phyloP scores from a whole-genome alignment of 139 green algal species.

The Chlorella sp. region DNA sequence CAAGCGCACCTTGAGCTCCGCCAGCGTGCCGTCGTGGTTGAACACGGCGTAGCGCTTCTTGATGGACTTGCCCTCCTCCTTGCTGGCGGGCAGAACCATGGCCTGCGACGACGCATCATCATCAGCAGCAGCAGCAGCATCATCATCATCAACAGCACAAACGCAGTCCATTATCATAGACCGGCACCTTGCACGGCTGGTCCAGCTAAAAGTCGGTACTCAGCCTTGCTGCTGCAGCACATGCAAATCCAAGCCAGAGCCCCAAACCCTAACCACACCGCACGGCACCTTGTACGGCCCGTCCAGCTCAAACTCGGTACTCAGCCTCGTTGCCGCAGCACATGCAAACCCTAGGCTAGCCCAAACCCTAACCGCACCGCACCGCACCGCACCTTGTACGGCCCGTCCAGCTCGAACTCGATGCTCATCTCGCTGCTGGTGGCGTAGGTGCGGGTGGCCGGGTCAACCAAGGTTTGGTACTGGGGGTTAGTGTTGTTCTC shows the following conservation, averaged over 20 bases:
- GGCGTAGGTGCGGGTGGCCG: conserved; percentile 50
- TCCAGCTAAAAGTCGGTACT: no score
- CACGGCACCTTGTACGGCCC: no score
- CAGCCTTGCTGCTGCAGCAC: no score
- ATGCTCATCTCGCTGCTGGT: conserved; percentile 89
- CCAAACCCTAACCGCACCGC: not conserved
- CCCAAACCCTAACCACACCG: no score
- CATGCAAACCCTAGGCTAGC: not conserved
- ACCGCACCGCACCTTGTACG: conserved; percentile 80
- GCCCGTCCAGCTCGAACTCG: conserved; percentile 94
- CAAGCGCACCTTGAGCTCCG: conserved; percentile 87
- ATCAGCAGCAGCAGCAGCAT: not conserved
- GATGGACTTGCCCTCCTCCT: conserved; percentile 96
- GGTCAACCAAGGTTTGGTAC: conserved; percentile 56
- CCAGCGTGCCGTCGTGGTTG: conserved; percentile 87
- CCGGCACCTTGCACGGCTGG: no score
- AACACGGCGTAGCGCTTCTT: conserved; percentile 98
- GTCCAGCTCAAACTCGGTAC: not conserved
- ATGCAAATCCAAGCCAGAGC: no score
- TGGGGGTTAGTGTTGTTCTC: conserved; percentile 95
- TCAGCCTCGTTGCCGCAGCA: not conserved
- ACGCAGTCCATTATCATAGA: no score
- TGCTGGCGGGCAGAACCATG: conserved; percentile 90
- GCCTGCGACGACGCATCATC: conserved; percentile 36
- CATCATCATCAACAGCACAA: not conserved